Conservation (phyloP, 2,329 filamentous ascomycete species). For the Clathrospora elynae region DNA sequence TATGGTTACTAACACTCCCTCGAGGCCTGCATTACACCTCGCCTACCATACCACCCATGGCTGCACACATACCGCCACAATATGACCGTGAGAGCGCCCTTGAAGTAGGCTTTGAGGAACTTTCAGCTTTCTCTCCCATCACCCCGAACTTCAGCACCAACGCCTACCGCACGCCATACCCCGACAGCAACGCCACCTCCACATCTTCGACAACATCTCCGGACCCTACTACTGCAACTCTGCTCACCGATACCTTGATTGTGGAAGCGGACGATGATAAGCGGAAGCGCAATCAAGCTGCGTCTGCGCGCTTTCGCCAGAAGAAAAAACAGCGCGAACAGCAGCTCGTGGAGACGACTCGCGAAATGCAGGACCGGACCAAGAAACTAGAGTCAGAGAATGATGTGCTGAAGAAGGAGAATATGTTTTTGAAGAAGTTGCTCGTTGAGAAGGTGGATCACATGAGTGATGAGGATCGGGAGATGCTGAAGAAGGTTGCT, state of each 20-base stretch:
- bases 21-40: constrained; percentile 39
- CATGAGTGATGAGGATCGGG: constrained; percentile 45
- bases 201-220: constrained; percentile 34
- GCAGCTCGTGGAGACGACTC: constrained; percentile 59
- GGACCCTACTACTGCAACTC: constrained; percentile 21
- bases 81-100: constrained; percentile 34
- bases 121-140: constrained; percentile 36
- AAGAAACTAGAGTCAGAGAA: constrained; percentile 65
- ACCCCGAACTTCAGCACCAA: constrained; percentile 32
- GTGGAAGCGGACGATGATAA: constrained; percentile 80
- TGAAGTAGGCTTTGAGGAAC: constrained; percentile 34
- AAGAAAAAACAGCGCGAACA: constrained; percentile 97
- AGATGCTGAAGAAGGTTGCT: constrained; percentile 35
- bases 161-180: constrained; percentile 39
- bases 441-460: constrained; percentile 48
- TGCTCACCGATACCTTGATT: constrained; percentile 31
- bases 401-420: constrained; percentile 50
- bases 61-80: constrained; percentile 30
- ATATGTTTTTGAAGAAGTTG: constrained; percentile 44
- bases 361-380: constrained; percentile 83
- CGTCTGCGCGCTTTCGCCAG: constrained; percentile 84
- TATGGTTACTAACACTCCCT: constrained; percentile 31
- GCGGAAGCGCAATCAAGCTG: constrained; percentile 84
- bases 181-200: constrained; percentile 41
- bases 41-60: constrained; percentile 37